Evolutionary conservation across 2,329 filamentous ascomycete species (phyloP).

Genomic region (Fusarium sp.): DNA sequence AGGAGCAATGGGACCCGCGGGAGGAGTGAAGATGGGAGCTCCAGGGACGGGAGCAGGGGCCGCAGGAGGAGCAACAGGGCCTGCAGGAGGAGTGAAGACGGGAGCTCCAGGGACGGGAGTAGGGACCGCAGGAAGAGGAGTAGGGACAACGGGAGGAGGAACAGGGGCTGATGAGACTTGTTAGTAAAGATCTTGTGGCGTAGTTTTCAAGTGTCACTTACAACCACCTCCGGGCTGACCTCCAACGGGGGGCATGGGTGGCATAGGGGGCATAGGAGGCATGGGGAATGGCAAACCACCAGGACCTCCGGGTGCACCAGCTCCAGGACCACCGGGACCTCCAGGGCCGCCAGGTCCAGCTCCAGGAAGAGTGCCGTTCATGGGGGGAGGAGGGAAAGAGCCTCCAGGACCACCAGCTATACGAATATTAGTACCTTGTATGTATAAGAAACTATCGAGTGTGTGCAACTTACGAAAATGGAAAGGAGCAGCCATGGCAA

Average conservation of each 20-base stretch:
- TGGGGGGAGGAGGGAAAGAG: slow-evolving; percentile 4
- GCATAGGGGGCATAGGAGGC: background rate
- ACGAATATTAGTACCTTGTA: slow-evolving; percentile 3
- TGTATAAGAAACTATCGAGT: background rate
- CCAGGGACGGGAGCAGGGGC: slow-evolving; percentile 7
- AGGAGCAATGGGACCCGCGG: background rate
- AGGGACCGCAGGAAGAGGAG: slow-evolving; percentile 11
- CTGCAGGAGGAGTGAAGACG: slow-evolving; percentile 1
- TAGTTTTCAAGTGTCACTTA: slow-evolving; percentile 9
- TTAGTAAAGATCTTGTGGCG: slow-evolving; percentile 3
- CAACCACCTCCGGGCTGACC: slow-evolving; percentile 2
- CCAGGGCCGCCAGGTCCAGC: background rate
- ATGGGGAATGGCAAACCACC: slow-evolving; percentile 20
- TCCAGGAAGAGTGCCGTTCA: slow-evolving; percentile 27
- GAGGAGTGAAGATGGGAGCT: slow-evolving; percentile 12
- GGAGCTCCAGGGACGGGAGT: slow-evolving; percentile 13
- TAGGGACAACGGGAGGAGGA: background rate
- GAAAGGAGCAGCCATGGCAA: slow-evolving; percentile 35
- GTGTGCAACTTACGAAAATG: slow-evolving; percentile 21
- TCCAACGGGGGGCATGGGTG: background rate
- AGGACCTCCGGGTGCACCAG: background rate
- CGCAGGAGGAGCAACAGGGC: slow-evolving; percentile 7
- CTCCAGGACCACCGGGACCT: background rate
- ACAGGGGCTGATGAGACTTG: slow-evolving; percentile 1
- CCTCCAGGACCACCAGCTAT: slow-evolving; percentile 18